Conservation (phyloP, 495 filamentous ascomycete genomes). For the Hypoxylon cercidicola region DNA sequence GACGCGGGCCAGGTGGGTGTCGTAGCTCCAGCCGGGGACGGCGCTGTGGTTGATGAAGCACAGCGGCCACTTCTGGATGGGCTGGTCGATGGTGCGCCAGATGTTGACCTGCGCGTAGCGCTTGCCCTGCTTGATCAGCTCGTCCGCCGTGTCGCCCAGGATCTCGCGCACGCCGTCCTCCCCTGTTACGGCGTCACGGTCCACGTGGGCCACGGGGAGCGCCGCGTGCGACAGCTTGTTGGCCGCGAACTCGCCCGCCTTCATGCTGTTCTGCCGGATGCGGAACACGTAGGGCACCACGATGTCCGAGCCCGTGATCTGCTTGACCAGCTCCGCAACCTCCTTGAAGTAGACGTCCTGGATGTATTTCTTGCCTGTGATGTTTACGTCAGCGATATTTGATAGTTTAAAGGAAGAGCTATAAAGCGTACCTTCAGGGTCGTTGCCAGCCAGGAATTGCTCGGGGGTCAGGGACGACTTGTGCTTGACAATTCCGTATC, state of each 20-base stretch:
- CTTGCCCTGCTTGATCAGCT: slow-evolving; percentile 75
- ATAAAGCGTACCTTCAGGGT: slow-evolving; percentile 37
- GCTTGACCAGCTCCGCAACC: slow-evolving; percentile 42
- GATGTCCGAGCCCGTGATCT: slow-evolving; percentile 40
- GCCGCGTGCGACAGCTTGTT: slow-evolving; percentile 43
- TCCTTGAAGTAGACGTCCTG: slow-evolving; percentile 46
- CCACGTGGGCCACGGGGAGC: slow-evolving; percentile 45
- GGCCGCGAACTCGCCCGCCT: slow-evolving; percentile 36
- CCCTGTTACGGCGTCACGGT: slow-evolving; percentile 48
- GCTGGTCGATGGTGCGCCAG: slow-evolving; percentile 43
- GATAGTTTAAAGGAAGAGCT: background rate
- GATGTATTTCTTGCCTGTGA: slow-evolving; percentile 41
- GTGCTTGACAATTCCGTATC: slow-evolving; percentile 45
- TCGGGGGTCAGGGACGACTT: slow-evolving; percentile 43
- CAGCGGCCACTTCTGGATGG: slow-evolving; percentile 44
- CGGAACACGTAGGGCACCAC: slow-evolving; percentile 45
- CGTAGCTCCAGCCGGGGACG: slow-evolving; percentile 38
- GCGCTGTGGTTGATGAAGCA: slow-evolving; percentile 45
- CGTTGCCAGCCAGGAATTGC: slow-evolving; percentile 43
- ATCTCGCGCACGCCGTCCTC: slow-evolving; percentile 72
- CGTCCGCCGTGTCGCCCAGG: slow-evolving; percentile 76
- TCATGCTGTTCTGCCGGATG: slow-evolving; percentile 45
- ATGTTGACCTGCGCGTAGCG: slow-evolving; percentile 70
- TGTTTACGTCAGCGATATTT: slow-evolving; percentile 6
- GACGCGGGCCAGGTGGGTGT: slow-evolving; percentile 39